A percentile compares a stretch with the other conserved stretches of the same genome.
Evolutionary conservation across 305 asterid genomes (phyloP).

Genomic region (Solanum aculeatissimum): DNA sequence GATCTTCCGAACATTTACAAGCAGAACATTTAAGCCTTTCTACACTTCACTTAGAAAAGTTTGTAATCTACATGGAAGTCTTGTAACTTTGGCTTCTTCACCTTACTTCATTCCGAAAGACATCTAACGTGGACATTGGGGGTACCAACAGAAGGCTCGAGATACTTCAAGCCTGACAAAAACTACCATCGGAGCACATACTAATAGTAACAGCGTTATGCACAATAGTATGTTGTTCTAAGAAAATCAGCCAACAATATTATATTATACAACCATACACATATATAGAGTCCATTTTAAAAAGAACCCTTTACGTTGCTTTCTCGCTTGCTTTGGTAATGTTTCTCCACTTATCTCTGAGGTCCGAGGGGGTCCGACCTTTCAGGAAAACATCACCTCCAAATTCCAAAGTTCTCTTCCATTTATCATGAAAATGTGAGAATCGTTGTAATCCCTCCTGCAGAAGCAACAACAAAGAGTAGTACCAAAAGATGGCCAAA

Average conservation of each 20-base stretch:
- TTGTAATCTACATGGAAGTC: not conserved
- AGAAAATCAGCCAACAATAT: not conserved
- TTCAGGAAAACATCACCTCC: slow-evolving; percentile 41
- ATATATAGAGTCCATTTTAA: not conserved
- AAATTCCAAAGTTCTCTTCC: slow-evolving; percentile 45
- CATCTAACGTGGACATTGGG: not conserved
- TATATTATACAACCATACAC: not conserved
- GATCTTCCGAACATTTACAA: not conserved
- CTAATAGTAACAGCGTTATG: not conserved
- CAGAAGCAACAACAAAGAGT: slow-evolving; percentile 13
- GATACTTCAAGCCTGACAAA: not conserved
- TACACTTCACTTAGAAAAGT: not conserved
- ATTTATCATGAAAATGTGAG: slow-evolving; percentile 12
- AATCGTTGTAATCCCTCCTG: slow-evolving; percentile 42
- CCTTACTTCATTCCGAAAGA: not conserved
- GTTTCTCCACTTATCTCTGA: slow-evolving; percentile 83
- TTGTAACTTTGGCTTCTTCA: not conserved
- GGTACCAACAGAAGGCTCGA: not conserved
- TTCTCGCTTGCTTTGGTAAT: slow-evolving; percentile 24
- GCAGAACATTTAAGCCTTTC: not conserved
- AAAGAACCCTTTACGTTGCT: not conserved
- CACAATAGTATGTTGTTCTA: not conserved
- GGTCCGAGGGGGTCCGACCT: slow-evolving; percentile 52
- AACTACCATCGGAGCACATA: not conserved
- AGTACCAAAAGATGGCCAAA: not conserved